A percentile compares a stretch with the other conserved stretches of the same genome.
These are phyloP conservation scores for Hericium erinaceus DNA, from an alignment of 768 basidiomycete species.

Conservation along the genomic window DNA sequence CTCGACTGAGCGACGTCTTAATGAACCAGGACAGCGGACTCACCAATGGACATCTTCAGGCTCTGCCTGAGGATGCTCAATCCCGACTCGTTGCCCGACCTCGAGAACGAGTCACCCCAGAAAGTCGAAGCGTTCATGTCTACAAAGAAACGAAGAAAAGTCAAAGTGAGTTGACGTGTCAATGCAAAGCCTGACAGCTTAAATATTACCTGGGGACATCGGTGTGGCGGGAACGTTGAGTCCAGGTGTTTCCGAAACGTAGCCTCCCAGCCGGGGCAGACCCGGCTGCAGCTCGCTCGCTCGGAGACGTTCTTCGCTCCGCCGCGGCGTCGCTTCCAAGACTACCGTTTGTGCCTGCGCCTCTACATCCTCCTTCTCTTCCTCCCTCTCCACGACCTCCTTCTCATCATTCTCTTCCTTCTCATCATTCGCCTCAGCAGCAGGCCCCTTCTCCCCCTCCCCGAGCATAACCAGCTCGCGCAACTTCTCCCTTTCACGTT, in stretches of 20 bases:
- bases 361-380: not conserved
- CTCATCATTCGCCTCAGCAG: slow-evolving; percentile 25
- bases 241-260: not conserved
- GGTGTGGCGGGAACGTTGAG: slow-evolving; percentile 13
- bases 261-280: slow-evolving; percentile 1
- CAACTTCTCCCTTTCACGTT: slow-evolving; percentile 57
- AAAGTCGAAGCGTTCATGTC: not conserved
- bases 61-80: slow-evolving; percentile 53
- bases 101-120: slow-evolving; percentile 6
- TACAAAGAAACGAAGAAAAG: not conserved
- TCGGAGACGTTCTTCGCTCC: not conserved
- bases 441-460: slow-evolving; percentile 43
- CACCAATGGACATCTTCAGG: slow-evolving; percentile 68
- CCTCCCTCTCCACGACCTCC: slow-evolving; percentile 1
- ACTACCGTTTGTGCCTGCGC: not conserved
- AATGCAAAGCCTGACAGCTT: not conserved
- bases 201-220: slow-evolving; percentile 16
- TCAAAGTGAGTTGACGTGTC: not conserved
- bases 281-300: slow-evolving; percentile 26
- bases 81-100: slow-evolving; percentile 26
- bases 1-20: not conserved
- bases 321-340: not conserved
- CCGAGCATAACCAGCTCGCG: slow-evolving; percentile 59
- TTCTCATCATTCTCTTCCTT: slow-evolving; percentile 4
- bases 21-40: not conserved